Percentiles rank a stretch among this genome's conserved stretches.
phyloP scores from a whole-genome alignment of 768 basidiomycete species.

The Lactarius akahatsu region DNA sequence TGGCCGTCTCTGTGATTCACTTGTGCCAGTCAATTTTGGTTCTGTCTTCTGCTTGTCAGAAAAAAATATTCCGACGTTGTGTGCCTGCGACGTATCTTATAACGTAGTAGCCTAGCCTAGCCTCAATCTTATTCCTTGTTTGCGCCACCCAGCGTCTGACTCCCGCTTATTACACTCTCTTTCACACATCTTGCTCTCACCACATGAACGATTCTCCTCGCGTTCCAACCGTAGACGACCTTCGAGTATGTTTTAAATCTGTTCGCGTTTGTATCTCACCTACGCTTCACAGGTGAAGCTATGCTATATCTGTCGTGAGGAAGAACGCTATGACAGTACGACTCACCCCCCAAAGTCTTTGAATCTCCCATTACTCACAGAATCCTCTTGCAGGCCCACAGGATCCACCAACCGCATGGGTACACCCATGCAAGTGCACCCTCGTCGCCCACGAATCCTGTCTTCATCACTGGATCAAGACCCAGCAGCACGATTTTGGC shows the following conservation, averaged over 20 bases:
- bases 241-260: conserved; percentile 30
- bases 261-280: neutral
- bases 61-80: conserved; percentile 4
- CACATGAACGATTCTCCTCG: neutral
- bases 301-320: conserved; percentile 80
- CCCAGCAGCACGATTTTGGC: conserved; percentile 56
- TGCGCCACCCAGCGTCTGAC: neutral
- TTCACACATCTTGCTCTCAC: too few species aligned
- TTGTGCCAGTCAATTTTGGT: conserved; percentile 11
- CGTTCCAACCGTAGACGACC: conserved; percentile 38
- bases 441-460: conserved; percentile 79
- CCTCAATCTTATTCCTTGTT: neutral
- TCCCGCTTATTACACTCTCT: too few species aligned
- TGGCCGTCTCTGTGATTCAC: conserved; percentile 8
- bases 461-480: conserved; percentile 75
- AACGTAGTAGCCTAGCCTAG: conserved; percentile 11
- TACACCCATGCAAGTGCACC: conserved; percentile 79
- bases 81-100: conserved; percentile 15
- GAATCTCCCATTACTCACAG: neutral
- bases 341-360: neutral
- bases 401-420: conserved; percentile 59
- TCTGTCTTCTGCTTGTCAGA: too few species aligned
- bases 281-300: conserved; percentile 53
- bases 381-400: conserved; percentile 40
- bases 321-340: conserved; percentile 53